Evolutionary conservation across 441 rosid genomes (phyloP), one percentile per base, ranked within the genome.

Genomic region (Adansonia gregorii): DNA sequence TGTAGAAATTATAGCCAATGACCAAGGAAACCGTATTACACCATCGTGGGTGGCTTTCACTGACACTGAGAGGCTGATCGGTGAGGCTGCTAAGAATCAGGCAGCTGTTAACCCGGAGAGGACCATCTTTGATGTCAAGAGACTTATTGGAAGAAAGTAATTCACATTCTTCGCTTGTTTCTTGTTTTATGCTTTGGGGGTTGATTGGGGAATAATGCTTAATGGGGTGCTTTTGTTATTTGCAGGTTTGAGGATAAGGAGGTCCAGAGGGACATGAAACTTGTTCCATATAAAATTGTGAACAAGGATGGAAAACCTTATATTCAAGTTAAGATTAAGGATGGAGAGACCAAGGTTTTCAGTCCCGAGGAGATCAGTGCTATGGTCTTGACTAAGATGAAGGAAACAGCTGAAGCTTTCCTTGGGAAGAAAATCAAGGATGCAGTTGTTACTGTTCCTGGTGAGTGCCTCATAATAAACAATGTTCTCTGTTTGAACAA

Each of bases 391-490:
- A 86, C 64, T 9, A 92, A 92, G 88, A 92, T 93, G 99, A 95
- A 95, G 91, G 99, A 95, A 86, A 95, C 99, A 12, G 99, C 99
- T 0, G 97, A 95, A 76, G 97, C 99, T 15, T 95, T 88, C 90
- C 97, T 94, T 76, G 99, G 99, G 22, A 95, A 95, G 91, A 94
- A 95, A 83, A 94, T 95, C 79, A 95, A 89, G 93, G 99, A 95
- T 80, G 98, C 98, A 14, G 99, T 95, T 39, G 98, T 95, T 81
- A 95, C 99, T 68, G 98, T 95, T 84, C 99, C 99, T 65, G 98
- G 98, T 94, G 10, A 85, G 87, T 78, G 61, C 3, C 20, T 1
- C 20, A 8, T n/a, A 60, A 77, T 24, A 64, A 64, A 24, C 39
- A 67, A 0, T 24, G 41, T n/a, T 43, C 12, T 24, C 8, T n/a